A percentile compares a stretch with the other conserved stretches of the same genome.
These are phyloP conservation scores for Kluyveromyces siamensis DNA, from an alignment of 805 yeast genomes.

Conservation along the genomic window DNA sequence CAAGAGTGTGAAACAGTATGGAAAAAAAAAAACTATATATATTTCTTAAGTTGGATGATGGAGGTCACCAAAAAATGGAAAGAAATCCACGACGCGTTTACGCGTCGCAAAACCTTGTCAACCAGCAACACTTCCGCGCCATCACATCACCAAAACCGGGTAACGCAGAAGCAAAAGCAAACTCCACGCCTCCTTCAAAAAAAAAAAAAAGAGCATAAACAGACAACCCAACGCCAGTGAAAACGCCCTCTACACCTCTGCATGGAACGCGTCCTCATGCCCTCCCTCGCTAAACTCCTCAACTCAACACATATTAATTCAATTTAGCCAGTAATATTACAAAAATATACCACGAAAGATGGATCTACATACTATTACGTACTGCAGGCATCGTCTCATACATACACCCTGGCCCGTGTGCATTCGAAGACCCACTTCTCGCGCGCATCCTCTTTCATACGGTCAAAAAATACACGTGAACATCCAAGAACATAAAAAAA, in stretches of 20 bases:
- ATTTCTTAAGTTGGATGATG: too few species aligned
- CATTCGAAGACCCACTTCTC: too few species aligned
- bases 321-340: not conserved
- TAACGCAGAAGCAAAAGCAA: not conserved
- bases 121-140: not conserved
- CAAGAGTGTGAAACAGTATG: not conserved
- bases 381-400: not conserved
- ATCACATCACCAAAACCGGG: not conserved
- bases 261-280: too few species aligned
- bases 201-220: not conserved
- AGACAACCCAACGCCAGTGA: not conserved
- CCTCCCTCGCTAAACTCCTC: not conserved
- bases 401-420: too few species aligned
- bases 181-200: not conserved
- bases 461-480: too few species aligned
- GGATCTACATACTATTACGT: slow-evolving; percentile 13
- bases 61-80: not conserved
- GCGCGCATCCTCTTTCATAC: too few species aligned
- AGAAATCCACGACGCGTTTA: not conserved
- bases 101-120: not conserved
- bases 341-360: slow-evolving; percentile 2
- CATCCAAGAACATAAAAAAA: too few species aligned
- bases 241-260: not conserved
- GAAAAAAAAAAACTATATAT: too few species aligned
- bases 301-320: not conserved